Evolutionary conservation across 2,329 filamentous ascomycete genomes (phyloP), one percentile per base, ranked within the genome.

Genomic region (Colletotrichum eleusines): DNA sequence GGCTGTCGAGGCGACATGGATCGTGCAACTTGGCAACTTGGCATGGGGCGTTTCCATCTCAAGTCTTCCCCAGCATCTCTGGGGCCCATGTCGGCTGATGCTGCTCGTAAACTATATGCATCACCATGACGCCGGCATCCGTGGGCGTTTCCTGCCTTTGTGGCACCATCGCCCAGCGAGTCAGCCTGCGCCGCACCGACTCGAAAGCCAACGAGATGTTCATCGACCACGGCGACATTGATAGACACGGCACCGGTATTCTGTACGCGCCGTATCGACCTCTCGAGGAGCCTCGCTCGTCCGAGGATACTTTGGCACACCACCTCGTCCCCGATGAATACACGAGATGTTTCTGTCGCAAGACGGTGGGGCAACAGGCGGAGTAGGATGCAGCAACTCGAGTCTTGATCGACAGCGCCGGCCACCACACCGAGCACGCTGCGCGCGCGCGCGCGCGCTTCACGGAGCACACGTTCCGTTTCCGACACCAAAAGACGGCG

Each of bases 341-440:
- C 2, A 76, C 72, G 1, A 74, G 78, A 6, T 81, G 80, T 72
- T 84, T 85, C 70, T 85, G 83, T 67, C 66, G 66, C 42, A 68
- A 63, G 54, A 59, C 53, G 26, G 66, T 28, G 58, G 66, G 46
- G 14, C 62, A 2, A 16, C 23, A 14, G 23, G 38, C 60, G 44
- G 57, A 3, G 33, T 83, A 81, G 82, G 77, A 75, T 31, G 79
- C 81, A 1, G 80, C 82, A 12, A 83, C 83, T 0, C 82, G 82
- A 0, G 74, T 78, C 2, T 76, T 83, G 31, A 62, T 71, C 14
- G 72, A 73, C 46, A 67, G 63, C 2, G 71, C 44, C 5, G 40
- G 28, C 0, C 57, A 53, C 12, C 28, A 33, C 20, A 18, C 12
- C 12, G 51, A 61, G 31, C 46, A 26, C 16, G 66, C n/a, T n/a